phyloP scores from a whole-genome alignment of 495 filamentous ascomycete genomes.

The Alectoria sarmentosa region DNA sequence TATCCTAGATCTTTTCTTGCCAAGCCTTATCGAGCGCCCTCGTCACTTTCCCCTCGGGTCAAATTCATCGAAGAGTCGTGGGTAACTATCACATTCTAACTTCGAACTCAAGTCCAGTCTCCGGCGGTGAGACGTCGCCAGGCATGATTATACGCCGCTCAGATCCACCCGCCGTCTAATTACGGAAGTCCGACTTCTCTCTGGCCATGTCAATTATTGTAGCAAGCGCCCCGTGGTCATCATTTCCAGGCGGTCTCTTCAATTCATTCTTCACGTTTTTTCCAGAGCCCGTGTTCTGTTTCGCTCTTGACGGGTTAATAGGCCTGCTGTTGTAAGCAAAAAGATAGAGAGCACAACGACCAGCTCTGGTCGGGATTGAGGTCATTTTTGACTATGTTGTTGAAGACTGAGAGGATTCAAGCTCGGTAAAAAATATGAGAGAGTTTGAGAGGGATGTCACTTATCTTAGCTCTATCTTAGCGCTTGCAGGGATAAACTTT shows the following conservation, averaged over 20 bases:
- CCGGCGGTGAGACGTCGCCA: neutral
- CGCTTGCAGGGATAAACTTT: neutral
- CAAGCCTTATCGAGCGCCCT: neutral
- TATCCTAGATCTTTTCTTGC: neutral
- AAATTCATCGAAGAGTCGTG: too few species aligned
- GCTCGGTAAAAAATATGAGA: too few species aligned
- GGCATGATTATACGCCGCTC: neutral
- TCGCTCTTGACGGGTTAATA: too few species aligned
- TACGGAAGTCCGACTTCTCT: neutral
- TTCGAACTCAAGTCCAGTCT: neutral
- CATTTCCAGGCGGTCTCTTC: neutral
- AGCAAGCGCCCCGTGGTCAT: neutral
- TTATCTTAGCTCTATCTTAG: slow-evolving; percentile 1
- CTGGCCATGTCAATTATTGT: neutral
- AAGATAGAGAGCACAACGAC: too few species aligned
- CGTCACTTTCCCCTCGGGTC: too few species aligned
- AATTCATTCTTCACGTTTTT: too few species aligned
- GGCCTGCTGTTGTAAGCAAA: too few species aligned
- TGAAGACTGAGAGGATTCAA: too few species aligned
- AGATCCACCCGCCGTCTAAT: neutral
- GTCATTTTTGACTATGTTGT: too few species aligned
- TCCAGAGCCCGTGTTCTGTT: too few species aligned
- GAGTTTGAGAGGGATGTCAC: neutral
- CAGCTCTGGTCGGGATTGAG: too few species aligned
- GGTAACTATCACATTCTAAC: neutral